Percentiles rank a stretch among this genome's conserved stretches.
These are phyloP conservation scores for Byssoonygena ceratinophila DNA, from an alignment of 2,329 filamentous ascomycete species.

Conservation along the genomic window DNA sequence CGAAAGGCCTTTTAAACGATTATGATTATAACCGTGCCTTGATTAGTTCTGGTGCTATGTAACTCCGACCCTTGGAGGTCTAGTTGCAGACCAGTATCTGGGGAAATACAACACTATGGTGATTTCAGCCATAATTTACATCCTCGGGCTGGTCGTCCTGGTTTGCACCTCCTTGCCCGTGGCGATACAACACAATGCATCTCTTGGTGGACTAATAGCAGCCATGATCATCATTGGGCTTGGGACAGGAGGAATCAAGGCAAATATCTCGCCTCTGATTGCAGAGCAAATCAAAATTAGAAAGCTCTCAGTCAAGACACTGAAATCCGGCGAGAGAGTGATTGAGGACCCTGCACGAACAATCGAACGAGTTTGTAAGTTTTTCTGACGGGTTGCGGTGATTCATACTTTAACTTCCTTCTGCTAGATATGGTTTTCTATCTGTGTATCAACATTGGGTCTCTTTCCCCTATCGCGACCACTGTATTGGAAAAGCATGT, in stretches of 20 bases:
- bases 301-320: slow-evolving; percentile 40
- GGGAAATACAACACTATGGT: slow-evolving; percentile 53
- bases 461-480: slow-evolving; percentile 55
- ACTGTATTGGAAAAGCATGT: slow-evolving; percentile 56
- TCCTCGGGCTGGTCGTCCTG: slow-evolving; percentile 46
- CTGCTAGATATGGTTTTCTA: slow-evolving; percentile 56
- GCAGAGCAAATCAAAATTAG: slow-evolving; percentile 55
- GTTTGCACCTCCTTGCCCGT: slow-evolving; percentile 45
- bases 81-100: slow-evolving; percentile 50
- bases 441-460: slow-evolving; percentile 62
- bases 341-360: slow-evolving; percentile 58
- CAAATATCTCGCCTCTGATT: slow-evolving; percentile 48
- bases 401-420: slow-evolving; percentile 1
- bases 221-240: slow-evolving; percentile 54
- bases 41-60: slow-evolving; percentile 44
- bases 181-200: slow-evolving; percentile 41
- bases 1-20: background rate
- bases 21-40: background rate
- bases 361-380: slow-evolving; percentile 49
- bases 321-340: slow-evolving; percentile 44
- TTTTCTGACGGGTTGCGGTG: background rate
- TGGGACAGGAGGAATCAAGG: slow-evolving; percentile 58
- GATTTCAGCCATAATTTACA: slow-evolving; percentile 47
- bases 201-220: slow-evolving; percentile 45
- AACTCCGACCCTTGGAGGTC: slow-evolving; percentile 48